Evolutionary conservation across 306 rosid species (phyloP).

Genomic region (Carpinus fangiana): DNA sequence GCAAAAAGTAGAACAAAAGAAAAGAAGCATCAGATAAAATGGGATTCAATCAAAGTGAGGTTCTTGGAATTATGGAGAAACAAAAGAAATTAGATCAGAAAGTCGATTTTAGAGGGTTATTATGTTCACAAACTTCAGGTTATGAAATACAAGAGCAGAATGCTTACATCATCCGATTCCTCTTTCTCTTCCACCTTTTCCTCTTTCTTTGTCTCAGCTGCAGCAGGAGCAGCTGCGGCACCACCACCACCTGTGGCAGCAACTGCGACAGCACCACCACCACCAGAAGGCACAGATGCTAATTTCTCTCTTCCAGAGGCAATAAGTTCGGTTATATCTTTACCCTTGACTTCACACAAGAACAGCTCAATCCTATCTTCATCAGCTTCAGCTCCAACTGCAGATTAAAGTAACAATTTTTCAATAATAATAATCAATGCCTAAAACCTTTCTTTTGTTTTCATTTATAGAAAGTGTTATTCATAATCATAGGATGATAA

Average conservation of each 20-base stretch:
- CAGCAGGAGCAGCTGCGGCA: constrained; percentile 4
- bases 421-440: background rate
- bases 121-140: background rate
- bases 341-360: constrained; percentile 11
- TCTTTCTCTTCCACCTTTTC: constrained; percentile 16
- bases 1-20: background rate
- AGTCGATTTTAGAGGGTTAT: background rate
- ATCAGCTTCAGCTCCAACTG: constrained; percentile 6
- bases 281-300: constrained; percentile 15
- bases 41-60: background rate
- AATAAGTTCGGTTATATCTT: constrained; percentile 6
- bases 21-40: background rate
- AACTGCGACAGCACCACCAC: constrained; percentile 6
- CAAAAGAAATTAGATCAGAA: background rate
- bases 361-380: constrained; percentile 13
- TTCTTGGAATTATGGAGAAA: background rate
- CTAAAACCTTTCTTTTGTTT: background rate
- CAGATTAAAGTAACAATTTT: background rate
- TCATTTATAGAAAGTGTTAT: background rate
- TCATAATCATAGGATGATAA: background rate
- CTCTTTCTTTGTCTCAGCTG: constrained; percentile 8
- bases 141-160: background rate
- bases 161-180: constrained; percentile 15
- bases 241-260: background rate
- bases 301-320: constrained; percentile 12